Percentiles rank a stretch among this genome's conserved stretches.
Evolutionary conservation across 352 stramenopile species (phyloP).

Genomic region (Globisporangium nodosum): DNA sequence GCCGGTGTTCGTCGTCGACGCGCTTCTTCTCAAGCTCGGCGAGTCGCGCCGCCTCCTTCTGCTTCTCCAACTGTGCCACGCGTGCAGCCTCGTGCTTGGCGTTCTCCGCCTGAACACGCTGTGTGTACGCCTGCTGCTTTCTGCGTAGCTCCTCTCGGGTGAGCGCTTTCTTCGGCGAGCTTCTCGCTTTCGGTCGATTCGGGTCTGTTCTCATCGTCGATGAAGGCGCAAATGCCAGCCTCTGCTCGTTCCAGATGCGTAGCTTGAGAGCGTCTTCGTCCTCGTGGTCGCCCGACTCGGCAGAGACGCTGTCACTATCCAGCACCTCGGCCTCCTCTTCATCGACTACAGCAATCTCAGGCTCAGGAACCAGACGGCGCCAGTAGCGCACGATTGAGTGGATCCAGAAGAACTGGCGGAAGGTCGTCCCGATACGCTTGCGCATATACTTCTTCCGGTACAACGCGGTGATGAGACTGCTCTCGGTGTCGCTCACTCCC

Average conservation of each 20-base stretch:
- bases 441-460: constrained; percentile 64
- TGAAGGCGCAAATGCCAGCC: neutral
- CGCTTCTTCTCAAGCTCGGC: constrained; percentile 20
- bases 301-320: neutral
- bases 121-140: constrained; percentile 35
- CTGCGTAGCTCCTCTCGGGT: constrained; percentile 13
- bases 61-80: constrained; percentile 16
- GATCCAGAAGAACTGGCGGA: constrained; percentile 25
- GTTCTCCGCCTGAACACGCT: constrained; percentile 34
- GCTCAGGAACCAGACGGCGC: constrained; percentile 20
- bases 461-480: constrained; percentile 40
- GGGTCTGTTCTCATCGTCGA: neutral
- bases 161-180: constrained; percentile 1
- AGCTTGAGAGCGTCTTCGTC: neutral
- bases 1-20: constrained; percentile 26
- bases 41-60: constrained; percentile 19
- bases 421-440: constrained; percentile 23
- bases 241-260: neutral
- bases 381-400: constrained; percentile 32
- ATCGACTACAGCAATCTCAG: neutral
- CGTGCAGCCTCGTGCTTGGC: constrained; percentile 25
- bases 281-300: neutral
- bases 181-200: neutral
- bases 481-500: constrained; percentile 52
- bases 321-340: neutral